Conservation (phyloP, 257 asterid genomes). For the Nicotiana paniculata region DNA sequence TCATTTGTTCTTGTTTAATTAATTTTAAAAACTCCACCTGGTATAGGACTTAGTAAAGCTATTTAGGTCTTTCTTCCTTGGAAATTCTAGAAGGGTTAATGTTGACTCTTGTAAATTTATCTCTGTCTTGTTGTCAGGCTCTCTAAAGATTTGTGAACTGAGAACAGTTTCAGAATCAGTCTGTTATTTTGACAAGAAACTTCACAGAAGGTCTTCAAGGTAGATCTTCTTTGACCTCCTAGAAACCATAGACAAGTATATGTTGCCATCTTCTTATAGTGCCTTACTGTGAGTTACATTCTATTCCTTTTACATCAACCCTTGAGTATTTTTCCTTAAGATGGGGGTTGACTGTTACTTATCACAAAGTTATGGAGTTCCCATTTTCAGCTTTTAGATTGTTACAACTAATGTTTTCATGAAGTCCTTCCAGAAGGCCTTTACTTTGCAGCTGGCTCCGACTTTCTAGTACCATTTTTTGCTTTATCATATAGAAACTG, state of each 20-base stretch:
- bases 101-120: neutral
- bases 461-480: neutral
- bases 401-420: neutral
- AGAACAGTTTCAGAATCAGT: neutral
- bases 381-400: neutral
- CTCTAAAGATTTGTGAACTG: neutral
- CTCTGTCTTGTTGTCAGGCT: neutral
- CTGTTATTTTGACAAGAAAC: neutral
- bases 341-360: neutral
- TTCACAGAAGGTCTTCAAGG: neutral
- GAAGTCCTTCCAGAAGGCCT: neutral
- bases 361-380: neutral
- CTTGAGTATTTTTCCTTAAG: neutral
- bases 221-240: neutral
- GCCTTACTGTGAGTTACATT: neutral
- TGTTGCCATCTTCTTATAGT: neutral
- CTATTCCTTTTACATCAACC: neutral
- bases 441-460: neutral
- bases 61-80: neutral
- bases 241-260: neutral
- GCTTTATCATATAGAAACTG: neutral
- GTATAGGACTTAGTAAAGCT: neutral
- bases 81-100: neutral
- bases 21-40: neutral
- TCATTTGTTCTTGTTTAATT: neutral